Evolutionary conservation across 1,139 yeast genomes (phyloP).

Genomic region (Lodderomyces parapsilosis): DNA sequence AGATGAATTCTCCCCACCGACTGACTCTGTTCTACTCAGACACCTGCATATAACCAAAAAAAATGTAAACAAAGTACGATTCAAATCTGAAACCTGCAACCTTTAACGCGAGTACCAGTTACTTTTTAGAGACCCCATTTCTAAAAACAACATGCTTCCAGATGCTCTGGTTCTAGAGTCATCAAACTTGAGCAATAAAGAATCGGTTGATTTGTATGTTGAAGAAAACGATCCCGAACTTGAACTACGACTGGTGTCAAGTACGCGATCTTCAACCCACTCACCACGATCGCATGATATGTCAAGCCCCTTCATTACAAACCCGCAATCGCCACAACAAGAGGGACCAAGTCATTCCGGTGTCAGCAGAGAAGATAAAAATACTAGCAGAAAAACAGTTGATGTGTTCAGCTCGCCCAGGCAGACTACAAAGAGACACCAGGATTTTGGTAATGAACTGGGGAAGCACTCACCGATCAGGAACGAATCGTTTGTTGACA

Average conservation of each 20-base stretch:
- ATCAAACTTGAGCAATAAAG: neutral
- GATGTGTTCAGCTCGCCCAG: neutral
- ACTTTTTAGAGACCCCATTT: neutral
- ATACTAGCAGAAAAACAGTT: neutral
- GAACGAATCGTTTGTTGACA: neutral
- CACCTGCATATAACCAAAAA: neutral
- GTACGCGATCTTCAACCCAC: neutral
- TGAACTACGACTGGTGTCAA: neutral
- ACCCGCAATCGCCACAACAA: slow-evolving; percentile 16
- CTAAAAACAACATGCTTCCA: neutral
- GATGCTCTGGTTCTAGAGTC: neutral
- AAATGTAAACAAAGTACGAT: neutral
- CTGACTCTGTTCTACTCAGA: too few species aligned
- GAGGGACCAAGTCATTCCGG: too few species aligned
- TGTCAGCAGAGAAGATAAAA: neutral
- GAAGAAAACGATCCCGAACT: neutral
- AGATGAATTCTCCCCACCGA: too few species aligned
- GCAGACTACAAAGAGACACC: neutral
- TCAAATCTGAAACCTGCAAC: slow-evolving; percentile 1
- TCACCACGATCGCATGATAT: slow-evolving; percentile 1
- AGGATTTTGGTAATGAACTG: slow-evolving; percentile 8
- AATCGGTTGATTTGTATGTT: neutral
- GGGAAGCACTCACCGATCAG: neutral
- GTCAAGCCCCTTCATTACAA: slow-evolving; percentile 34
- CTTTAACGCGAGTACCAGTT: neutral